Base-by-base conservation (phyloP, 2,329 filamentous ascomycete genomes). In the Aspergillus brunneoviolaceus region DNA sequence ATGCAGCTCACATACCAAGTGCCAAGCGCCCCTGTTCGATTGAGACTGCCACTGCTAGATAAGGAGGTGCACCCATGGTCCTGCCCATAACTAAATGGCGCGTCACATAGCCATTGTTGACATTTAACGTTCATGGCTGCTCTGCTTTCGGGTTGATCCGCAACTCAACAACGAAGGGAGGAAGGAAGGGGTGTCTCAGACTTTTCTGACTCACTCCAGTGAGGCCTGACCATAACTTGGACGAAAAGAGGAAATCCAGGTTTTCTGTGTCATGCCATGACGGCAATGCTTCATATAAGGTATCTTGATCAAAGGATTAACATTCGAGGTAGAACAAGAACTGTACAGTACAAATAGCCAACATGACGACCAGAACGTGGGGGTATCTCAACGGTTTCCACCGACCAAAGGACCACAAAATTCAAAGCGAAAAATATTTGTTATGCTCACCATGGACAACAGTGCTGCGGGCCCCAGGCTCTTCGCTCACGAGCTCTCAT, bases 351-450 rank as follows among this genome's bases (percentile, higher is more conserved):
- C 35, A 31, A 51, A 51, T 12, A 33, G 49, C 25, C 7, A 45
- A n/a, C 29, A 39, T 39, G 16, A 23, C 49, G 31, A 51, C 45
- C 35, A 47, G 45, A 51, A 25, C 16, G 33, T 57, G 48, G 55
- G 48, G 55, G 49, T 57, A 51, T 57, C 50, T 51, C 50, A 21
- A 11, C 31, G n/a, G 6, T 14, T 57, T n/a, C 39, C 39, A 45
- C 39, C 50, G 23, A 57, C 21, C 33, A 39, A 42, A 33, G n/a
- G 25, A 25, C 48, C 51, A 19, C n/a, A 27, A n/a, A 29, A 29
- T n/a, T 16, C 29, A 14, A n/a, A 31, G n/a, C 6, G 16, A 45
- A 33, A 55, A 9, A 42, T n/a, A 29, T 48, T 21, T n/a, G 29
- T 12, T 35, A 16, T 12, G 33, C 11, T 12, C 11, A 16, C 11